A percentile compares a stretch with the other conserved stretches of the same genome.
These are phyloP conservation scores for Detonula confervacea DNA, from an alignment of 352 stramenopile genomes.

Conservation along the genomic window DNA sequence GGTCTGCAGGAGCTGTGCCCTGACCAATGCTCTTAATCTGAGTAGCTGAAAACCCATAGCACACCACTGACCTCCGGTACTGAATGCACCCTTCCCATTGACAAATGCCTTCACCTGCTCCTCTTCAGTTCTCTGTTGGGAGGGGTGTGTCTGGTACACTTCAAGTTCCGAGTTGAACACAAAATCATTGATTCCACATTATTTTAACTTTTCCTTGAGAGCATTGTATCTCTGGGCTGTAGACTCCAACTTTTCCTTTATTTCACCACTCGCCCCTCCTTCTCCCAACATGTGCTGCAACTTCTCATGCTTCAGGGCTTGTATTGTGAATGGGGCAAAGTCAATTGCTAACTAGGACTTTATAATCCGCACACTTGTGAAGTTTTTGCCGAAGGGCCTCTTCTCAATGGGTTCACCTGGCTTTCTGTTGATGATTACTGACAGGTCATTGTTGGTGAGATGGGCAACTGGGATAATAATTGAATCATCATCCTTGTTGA, in stretches of 20 bases:
- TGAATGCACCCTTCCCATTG: not conserved
- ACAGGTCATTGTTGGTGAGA: not conserved
- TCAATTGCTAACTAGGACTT: not conserved
- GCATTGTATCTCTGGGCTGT: not conserved
- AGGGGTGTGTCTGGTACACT: not conserved
- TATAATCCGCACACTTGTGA: not conserved
- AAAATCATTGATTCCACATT: not conserved
- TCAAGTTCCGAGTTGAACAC: not conserved
- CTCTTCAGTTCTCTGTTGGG: not conserved
- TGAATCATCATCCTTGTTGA: not conserved
- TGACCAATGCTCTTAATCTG: not conserved
- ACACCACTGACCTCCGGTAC: not conserved
- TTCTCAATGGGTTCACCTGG: not conserved
- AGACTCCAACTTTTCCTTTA: not conserved
- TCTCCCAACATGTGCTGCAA: not conserved
- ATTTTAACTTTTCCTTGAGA: not conserved
- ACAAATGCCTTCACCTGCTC: not conserved
- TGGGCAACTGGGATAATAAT: not conserved
- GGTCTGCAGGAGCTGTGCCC: not conserved
- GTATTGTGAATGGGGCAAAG: not conserved
- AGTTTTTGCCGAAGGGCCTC: not conserved
- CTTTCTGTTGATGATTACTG: not conserved
- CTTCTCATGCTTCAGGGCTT: constrained; percentile 5
- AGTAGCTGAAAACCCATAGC: not conserved
- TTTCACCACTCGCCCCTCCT: constrained; percentile 1